phyloP scores from a whole-genome alignment of 2,329 filamentous ascomycete genomes.

The Pseudogymnoascus sp. region DNA sequence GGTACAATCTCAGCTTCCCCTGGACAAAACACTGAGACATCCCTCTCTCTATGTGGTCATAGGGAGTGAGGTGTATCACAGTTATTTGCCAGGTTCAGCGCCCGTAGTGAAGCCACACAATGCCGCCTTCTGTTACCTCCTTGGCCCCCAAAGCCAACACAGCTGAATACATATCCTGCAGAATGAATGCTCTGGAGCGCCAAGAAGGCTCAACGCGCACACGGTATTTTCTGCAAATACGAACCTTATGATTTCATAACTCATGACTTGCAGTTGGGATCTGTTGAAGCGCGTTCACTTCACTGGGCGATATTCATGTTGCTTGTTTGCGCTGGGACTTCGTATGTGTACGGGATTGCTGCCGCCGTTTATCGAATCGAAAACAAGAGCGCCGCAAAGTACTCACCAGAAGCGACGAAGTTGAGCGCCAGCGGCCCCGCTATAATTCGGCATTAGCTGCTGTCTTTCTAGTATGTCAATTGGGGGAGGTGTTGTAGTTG shows the following conservation, averaged over 20 bases:
- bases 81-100: slow-evolving; percentile 53
- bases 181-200: neutral
- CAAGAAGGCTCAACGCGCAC: slow-evolving; percentile 14
- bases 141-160: slow-evolving; percentile 1
- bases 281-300: slow-evolving; percentile 17
- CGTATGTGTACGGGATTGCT: slow-evolving; percentile 36
- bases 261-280: slow-evolving; percentile 19
- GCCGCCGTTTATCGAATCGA: slow-evolving; percentile 53
- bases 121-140: neutral
- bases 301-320: slow-evolving; percentile 18
- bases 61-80: slow-evolving; percentile 45
- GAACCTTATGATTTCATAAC: slow-evolving; percentile 31
- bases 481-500: slow-evolving; percentile 10
- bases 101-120: slow-evolving; percentile 70
- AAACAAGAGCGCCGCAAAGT: slow-evolving; percentile 26
- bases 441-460: slow-evolving; percentile 32
- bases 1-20: slow-evolving; percentile 89
- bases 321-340: slow-evolving; percentile 5
- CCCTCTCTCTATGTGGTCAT: slow-evolving; percentile 20
- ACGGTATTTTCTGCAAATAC: slow-evolving; percentile 26
- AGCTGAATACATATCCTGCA: neutral
- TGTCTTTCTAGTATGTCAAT: neutral
- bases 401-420: slow-evolving; percentile 91
- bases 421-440: slow-evolving; percentile 76
- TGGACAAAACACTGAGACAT: slow-evolving; percentile 16